These are phyloP conservation scores for Cercophora samala DNA, from an alignment of 495 filamentous ascomycete species.

Conservation along the genomic window DNA sequence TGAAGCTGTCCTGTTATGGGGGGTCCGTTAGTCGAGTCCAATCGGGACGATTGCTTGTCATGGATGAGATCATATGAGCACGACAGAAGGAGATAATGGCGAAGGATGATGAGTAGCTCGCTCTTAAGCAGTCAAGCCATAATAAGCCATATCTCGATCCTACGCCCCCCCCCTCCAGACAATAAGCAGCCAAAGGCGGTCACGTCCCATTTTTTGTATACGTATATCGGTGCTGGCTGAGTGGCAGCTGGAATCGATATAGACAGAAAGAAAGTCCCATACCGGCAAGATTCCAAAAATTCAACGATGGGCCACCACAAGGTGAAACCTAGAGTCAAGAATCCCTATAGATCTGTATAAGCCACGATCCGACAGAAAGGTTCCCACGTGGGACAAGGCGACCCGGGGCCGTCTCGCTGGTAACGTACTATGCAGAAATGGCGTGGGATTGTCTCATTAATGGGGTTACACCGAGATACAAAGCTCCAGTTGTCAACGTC, in stretches of 20 bases:
- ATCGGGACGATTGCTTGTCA: background rate
- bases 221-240: background rate
- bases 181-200: background rate
- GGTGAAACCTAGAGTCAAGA: background rate
- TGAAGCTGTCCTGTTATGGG: background rate
- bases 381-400: background rate
- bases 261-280: background rate
- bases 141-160: background rate
- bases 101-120: background rate
- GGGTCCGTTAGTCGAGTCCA: background rate
- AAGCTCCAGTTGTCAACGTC: background rate
- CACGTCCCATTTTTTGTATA: background rate
- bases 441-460: constrained; percentile 2
- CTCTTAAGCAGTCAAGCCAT: background rate
- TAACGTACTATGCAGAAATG: constrained; percentile 7
- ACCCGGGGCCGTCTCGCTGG: background rate
- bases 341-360: background rate
- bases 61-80: background rate
- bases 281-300: background rate
- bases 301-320: background rate
- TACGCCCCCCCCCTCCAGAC: background rate
- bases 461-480: constrained; percentile 2
- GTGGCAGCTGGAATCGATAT: no score
- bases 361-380: background rate
- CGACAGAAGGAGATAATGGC: background rate